Base-by-base conservation (phyloP, 2,329 filamentous ascomycete genomes). In the Aspergillus sp. region DNA sequence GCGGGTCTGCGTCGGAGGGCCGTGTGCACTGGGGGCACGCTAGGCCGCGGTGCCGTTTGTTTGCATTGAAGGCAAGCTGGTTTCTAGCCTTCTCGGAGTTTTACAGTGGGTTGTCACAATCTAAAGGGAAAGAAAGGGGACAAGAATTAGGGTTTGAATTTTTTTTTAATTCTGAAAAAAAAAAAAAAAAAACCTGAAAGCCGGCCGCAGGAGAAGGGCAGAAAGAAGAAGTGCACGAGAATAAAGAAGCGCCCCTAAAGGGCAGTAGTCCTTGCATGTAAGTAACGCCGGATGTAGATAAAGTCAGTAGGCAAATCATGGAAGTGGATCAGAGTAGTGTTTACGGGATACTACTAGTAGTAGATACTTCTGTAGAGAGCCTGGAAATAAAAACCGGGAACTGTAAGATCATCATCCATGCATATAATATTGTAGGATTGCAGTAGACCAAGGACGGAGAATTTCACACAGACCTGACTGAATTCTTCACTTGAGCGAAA, bases 41-140 rank as follows among this genome's bases (percentile, higher is more conserved):
- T 55, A 55, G 38, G 47, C 43, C 51, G 23, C 43, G 25, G 50
- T 38, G 39, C 54, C 39, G n/a, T 59, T 68, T 65, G n/a, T 59
- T 68, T 65, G 64, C 68, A 68, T 67, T 49, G 63, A 65, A 61
- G 63, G 65, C 62, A 63, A 63, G 67, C 66, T 66, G 68, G 68
- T 59, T 63, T 64, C 61, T 63, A 63, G 60, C 59, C 60, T 62
- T 63, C 56, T 48, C 52, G 65, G 64, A 64, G 64, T 67, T 66
- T 56, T 38, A 57, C 41, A 55, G 61, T 56, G 54, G 53, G 57
- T 57, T 36, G 57, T 62, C 52, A 48, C 55, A 61, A 60, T 67
- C 62, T 63, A 54, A 51, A 52, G 59, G 52, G 55, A 13, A 36
- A 36, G 32, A 36, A 36, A 36, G 32, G 32, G 12, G 32, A 36